These are phyloP conservation scores for Xylariaceae sp. DNA, from an alignment of 2,329 filamentous ascomycete species.

Conservation along the genomic window DNA sequence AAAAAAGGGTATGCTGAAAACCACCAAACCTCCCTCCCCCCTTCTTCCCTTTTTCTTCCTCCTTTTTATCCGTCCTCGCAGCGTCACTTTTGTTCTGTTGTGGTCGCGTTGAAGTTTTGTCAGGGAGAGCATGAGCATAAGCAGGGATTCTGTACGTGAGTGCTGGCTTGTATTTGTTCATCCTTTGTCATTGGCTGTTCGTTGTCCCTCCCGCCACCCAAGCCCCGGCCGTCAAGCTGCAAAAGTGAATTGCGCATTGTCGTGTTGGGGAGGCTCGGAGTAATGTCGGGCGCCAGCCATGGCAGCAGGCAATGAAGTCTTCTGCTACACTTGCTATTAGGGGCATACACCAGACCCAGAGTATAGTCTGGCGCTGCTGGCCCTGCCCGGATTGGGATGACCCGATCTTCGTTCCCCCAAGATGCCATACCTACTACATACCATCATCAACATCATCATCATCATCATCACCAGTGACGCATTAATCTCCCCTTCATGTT, in stretches of 20 bases:
- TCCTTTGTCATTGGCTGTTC: conserved; percentile 21
- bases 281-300: conserved; percentile 6
- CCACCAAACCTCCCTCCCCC: conserved; percentile 22
- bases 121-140: conserved; percentile 17
- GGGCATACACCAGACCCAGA: conserved; percentile 15
- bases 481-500: conserved; percentile 16
- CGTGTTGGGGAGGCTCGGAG: conserved; percentile 10
- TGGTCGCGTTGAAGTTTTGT: conserved; percentile 19
- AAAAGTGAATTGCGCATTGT: conserved; percentile 25
- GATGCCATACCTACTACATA: neutral
- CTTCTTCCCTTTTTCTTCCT: conserved; percentile 6
- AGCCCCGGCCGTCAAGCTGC: conserved; percentile 13
- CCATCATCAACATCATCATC: too few species aligned
- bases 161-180: conserved; percentile 26
- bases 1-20: conserved; percentile 32
- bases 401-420: neutral
- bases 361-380: conserved; percentile 5
- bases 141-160: conserved; percentile 20
- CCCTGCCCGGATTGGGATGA: conserved; percentile 9
- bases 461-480: conserved; percentile 15
- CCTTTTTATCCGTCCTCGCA: conserved; percentile 18
- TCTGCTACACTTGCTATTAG: conserved; percentile 9
- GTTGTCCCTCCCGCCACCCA: conserved; percentile 14
- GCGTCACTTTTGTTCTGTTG: conserved; percentile 17
- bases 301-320: conserved; percentile 14